Evolutionary conservation across 2,329 filamentous ascomycete species (phyloP).

Genomic region (Diaporthe eres): DNA sequence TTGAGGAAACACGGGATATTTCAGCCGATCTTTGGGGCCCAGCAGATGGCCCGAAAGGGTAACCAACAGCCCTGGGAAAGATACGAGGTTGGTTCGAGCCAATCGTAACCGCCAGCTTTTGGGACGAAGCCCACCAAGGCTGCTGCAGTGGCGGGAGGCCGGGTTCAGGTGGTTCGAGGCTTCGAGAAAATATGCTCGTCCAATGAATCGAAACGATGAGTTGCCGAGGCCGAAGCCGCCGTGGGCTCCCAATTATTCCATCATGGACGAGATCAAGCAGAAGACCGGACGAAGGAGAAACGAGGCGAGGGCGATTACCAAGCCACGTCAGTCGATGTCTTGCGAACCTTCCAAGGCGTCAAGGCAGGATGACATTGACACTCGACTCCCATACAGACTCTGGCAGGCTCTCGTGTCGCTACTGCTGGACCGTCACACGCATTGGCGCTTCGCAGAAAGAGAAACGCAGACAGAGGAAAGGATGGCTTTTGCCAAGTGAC

Average conservation of each 20-base stretch:
- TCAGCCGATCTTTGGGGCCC: constrained; percentile 20
- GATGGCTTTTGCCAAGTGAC: constrained; percentile 22
- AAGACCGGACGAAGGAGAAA: constrained; percentile 30
- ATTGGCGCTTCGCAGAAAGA: background rate
- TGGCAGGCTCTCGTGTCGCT: background rate
- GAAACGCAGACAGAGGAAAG: background rate
- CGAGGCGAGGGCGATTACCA: background rate
- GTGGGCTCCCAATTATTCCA: constrained; percentile 17
- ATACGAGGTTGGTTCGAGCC: constrained; percentile 18
- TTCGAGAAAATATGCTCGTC: constrained; percentile 14
- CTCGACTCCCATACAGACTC: background rate
- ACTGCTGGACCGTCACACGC: background rate
- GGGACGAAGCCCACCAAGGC: constrained; percentile 14
- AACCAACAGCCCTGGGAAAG: constrained; percentile 11
- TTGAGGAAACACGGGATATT: constrained; percentile 31
- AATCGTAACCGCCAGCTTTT: constrained; percentile 16
- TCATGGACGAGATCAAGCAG: constrained; percentile 17
- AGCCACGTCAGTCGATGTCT: constrained; percentile 22
- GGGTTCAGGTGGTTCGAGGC: background rate
- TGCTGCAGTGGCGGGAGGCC: background rate
- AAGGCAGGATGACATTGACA: constrained; percentile 3
- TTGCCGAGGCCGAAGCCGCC: constrained; percentile 13
- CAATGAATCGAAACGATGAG: constrained; percentile 18
- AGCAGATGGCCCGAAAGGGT: constrained; percentile 21
- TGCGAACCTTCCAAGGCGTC: background rate